A percentile compares a stretch with the other conserved stretches of the same genome.
phyloP scores from a whole-genome alignment of 1,284 basidiomycete species.

The Papiliotrema fonsecae region DNA sequence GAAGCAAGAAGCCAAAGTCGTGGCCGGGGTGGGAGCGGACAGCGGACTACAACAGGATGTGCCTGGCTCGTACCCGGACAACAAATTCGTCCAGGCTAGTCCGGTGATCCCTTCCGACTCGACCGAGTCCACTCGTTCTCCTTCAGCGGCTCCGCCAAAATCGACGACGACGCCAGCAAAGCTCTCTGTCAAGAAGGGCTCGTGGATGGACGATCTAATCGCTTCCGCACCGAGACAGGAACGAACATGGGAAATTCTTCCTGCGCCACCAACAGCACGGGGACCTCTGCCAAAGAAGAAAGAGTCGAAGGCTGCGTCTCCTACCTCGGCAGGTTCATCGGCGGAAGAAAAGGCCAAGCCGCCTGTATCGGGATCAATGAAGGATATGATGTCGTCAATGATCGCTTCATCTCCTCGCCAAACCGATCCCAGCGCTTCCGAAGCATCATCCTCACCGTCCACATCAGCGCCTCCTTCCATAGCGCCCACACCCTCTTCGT shows the following conservation, averaged over 20 bases:
- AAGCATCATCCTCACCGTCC: background rate
- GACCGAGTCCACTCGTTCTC: no score
- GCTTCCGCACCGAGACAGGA: slow-evolving; percentile 4
- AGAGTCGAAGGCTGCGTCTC: background rate
- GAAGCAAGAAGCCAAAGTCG: no score
- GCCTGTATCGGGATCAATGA: background rate
- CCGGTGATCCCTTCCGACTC: no score
- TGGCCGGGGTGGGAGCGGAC: no score
- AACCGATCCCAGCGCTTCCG: background rate
- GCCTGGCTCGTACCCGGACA: no score
- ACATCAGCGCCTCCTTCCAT: background rate
- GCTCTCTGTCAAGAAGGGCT: no score
- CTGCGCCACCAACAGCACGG: background rate
- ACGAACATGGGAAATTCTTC: slow-evolving; percentile 1
- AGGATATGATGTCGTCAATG: background rate
- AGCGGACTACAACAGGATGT: no score
- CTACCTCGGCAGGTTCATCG: background rate
- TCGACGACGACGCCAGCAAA: no score
- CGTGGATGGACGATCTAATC: slow-evolving; percentile 1
- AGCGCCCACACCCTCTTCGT: background rate
- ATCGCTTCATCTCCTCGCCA: background rate
- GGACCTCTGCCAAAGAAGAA: background rate
- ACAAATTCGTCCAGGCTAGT: no score
- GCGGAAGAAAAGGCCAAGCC: background rate
- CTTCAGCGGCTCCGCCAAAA: no score